A percentile compares a stretch with the other conserved stretches of the same genome.
phyloP scores from a whole-genome alignment of 768 basidiomycete genomes.

The Amylocystis lapponica region DNA sequence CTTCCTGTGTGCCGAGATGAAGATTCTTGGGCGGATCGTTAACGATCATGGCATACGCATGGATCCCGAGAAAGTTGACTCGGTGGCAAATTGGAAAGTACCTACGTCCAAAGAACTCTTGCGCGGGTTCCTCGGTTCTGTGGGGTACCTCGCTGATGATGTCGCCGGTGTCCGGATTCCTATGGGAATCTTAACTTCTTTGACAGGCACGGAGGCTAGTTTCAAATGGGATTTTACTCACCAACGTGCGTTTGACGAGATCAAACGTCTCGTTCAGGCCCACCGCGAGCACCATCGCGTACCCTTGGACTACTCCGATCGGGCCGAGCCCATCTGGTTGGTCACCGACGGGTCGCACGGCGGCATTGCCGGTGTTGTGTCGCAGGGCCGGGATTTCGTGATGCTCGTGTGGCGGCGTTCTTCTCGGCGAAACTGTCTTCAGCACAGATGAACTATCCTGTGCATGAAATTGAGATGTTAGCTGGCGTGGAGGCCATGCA shows the following conservation, averaged over 20 bases:
- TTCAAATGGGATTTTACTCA: slow-evolving; percentile 26
- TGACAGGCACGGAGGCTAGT: slow-evolving; percentile 8
- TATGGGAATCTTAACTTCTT: slow-evolving; percentile 28
- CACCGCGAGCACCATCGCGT: slow-evolving; percentile 14
- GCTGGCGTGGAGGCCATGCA: slow-evolving; percentile 33
- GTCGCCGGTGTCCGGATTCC: slow-evolving; percentile 28
- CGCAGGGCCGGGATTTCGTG: slow-evolving; percentile 19
- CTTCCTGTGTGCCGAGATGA: slow-evolving; percentile 14
- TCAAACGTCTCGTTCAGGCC: slow-evolving; percentile 11
- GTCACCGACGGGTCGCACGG: slow-evolving; percentile 19
- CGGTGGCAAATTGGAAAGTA: slow-evolving; percentile 24
- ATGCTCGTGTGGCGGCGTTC: slow-evolving; percentile 16
- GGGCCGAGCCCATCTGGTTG: slow-evolving; percentile 17
- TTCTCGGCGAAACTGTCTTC: slow-evolving; percentile 23
- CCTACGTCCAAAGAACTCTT: slow-evolving; percentile 28
- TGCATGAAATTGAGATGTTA: slow-evolving; percentile 33
- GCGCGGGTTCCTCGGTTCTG: slow-evolving; percentile 28
- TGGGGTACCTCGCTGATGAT: slow-evolving; percentile 31
- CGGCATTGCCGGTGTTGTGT: slow-evolving; percentile 15
- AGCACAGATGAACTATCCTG: slow-evolving; percentile 30
- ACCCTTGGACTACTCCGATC: slow-evolving; percentile 19
- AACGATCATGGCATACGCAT: slow-evolving; percentile 34
- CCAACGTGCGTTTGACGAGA: slow-evolving; percentile 27
- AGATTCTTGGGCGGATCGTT: slow-evolving; percentile 29
- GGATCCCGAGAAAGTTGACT: slow-evolving; percentile 40